phyloP scores from a whole-genome alignment of 768 basidiomycete species.

The Nevesoporus exiguus region DNA sequence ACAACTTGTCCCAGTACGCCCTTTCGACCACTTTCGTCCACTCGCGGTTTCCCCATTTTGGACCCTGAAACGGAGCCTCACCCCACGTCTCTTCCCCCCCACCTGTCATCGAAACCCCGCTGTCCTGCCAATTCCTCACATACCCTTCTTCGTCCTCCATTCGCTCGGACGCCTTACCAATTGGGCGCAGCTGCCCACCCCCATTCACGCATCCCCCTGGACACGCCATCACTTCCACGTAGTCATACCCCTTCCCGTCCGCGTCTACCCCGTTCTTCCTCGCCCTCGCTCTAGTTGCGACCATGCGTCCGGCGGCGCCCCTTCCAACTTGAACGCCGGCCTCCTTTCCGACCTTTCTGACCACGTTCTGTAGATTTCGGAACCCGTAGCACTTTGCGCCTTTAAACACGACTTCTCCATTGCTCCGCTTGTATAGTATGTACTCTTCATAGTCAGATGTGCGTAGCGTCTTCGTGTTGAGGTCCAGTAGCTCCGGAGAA shows the following conservation, averaged over 20 bases:
- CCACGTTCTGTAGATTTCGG: slow-evolving; percentile 94
- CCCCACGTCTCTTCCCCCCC: background rate
- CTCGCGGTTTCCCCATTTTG: slow-evolving; percentile 78
- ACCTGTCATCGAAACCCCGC: slow-evolving; percentile 39
- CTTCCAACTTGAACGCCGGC: slow-evolving; percentile 67
- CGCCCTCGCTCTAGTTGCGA: slow-evolving; percentile 26
- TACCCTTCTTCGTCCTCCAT: slow-evolving; percentile 64
- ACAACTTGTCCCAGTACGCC: slow-evolving; percentile 67
- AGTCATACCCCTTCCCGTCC: slow-evolving; percentile 65
- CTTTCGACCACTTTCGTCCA: slow-evolving; percentile 82
- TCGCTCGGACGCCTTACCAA: slow-evolving; percentile 19
- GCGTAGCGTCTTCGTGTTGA: slow-evolving; percentile 58
- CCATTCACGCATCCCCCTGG: slow-evolving; percentile 97
- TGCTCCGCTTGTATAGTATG: slow-evolving; percentile 42
- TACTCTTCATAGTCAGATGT: slow-evolving; percentile 79
- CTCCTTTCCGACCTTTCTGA: slow-evolving; percentile 87
- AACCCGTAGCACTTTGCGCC: slow-evolving; percentile 98
- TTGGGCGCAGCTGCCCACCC: slow-evolving; percentile 62
- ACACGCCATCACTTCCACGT: slow-evolving; percentile 98
- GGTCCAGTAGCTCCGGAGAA: slow-evolving; percentile 43
- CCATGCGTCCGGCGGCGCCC: slow-evolving; percentile 56
- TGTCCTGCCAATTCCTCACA: slow-evolving; percentile 56
- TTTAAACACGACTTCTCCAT: slow-evolving; percentile 72
- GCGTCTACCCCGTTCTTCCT: slow-evolving; percentile 34
- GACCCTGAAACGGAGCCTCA: slow-evolving; percentile 28